A percentile compares a stretch with the other conserved stretches of the same genome.
Conservation (phyloP, 495 filamentous ascomycete genomes). For the Parathielavia hyrcaniae region DNA sequence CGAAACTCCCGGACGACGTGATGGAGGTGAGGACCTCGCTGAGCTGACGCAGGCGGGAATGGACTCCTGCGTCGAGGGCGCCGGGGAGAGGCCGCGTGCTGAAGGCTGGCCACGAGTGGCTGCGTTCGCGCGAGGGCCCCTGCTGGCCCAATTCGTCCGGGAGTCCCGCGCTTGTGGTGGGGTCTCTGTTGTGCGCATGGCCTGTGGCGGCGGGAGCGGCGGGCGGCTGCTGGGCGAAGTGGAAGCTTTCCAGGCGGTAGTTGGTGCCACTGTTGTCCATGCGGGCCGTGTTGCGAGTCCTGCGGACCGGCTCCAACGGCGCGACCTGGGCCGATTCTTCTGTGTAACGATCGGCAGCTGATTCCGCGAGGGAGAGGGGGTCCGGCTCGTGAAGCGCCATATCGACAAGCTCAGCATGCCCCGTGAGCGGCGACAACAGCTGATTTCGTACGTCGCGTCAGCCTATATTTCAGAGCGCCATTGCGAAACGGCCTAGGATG, state of each 20-base stretch:
- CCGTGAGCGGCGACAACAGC: neutral
- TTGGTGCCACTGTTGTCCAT: neutral
- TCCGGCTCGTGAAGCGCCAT: conserved; percentile 3
- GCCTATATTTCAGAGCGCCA: neutral
- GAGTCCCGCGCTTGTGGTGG: neutral
- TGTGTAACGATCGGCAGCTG: too few relatives aligned
- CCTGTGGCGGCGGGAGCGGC: neutral
- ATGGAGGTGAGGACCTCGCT: neutral
- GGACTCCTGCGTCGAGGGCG: neutral
- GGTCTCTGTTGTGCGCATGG: neutral
- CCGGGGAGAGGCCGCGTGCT: neutral
- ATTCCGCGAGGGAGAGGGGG: neutral
- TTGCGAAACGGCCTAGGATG: neutral
- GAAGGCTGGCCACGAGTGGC: neutral
- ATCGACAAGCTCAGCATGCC: neutral
- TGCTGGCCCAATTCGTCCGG: too few relatives aligned
- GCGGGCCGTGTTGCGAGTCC: too few relatives aligned
- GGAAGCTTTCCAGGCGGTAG: neutral
- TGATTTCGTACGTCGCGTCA: neutral
- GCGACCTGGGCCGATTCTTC: too few relatives aligned
- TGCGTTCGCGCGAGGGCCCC: neutral
- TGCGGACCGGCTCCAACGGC: too few relatives aligned
- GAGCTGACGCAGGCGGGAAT: neutral
- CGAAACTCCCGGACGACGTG: neutral
- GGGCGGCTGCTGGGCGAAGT: too few relatives aligned